Evolutionary conservation across 2,329 filamentous ascomycete species (phyloP).

Genomic region (Pestalotiopsis sp.): DNA sequence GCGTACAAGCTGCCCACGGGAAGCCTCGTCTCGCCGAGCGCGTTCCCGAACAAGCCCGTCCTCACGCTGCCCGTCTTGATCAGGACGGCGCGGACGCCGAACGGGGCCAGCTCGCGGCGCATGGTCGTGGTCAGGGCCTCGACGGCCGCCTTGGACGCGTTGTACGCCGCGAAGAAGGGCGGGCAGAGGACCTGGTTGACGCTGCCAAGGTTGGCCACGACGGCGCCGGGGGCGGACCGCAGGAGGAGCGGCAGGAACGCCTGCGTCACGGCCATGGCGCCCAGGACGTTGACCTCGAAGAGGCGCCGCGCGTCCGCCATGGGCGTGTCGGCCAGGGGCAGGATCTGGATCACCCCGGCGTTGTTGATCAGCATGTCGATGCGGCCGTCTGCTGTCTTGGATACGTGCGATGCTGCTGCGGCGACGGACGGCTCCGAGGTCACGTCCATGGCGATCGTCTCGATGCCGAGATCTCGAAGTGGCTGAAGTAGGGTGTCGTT

Average conservation of each 20-base stretch:
- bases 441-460: conserved; percentile 10
- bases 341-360: conserved; percentile 10
- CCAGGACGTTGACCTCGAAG: conserved; percentile 12
- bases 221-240: neutral
- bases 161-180: conserved; percentile 8
- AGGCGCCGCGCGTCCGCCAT: conserved; percentile 6
- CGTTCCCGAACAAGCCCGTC: conserved; percentile 8
- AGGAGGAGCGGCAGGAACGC: conserved; percentile 13
- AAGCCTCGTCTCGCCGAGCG: neutral
- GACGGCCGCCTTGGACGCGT: conserved; percentile 14
- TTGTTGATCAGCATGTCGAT: conserved; percentile 16
- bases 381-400: neutral
- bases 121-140: conserved; percentile 1
- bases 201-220: conserved; percentile 6
- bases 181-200: conserved; percentile 8
- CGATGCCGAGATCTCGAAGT: conserved; percentile 13
- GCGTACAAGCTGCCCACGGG: conserved; percentile 2
- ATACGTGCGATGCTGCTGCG: neutral
- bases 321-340: conserved; percentile 11
- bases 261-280: conserved; percentile 12
- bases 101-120: conserved; percentile 9
- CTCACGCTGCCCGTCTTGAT: conserved; percentile 11
- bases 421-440: conserved; percentile 9
- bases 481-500: conserved; percentile 18
- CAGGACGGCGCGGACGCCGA: conserved; percentile 11